Percentiles rank a stretch among this genome's conserved stretches.
Evolutionary conservation across 2,329 filamentous ascomycete species (phyloP).

Genomic region (Talaromyces sp.): DNA sequence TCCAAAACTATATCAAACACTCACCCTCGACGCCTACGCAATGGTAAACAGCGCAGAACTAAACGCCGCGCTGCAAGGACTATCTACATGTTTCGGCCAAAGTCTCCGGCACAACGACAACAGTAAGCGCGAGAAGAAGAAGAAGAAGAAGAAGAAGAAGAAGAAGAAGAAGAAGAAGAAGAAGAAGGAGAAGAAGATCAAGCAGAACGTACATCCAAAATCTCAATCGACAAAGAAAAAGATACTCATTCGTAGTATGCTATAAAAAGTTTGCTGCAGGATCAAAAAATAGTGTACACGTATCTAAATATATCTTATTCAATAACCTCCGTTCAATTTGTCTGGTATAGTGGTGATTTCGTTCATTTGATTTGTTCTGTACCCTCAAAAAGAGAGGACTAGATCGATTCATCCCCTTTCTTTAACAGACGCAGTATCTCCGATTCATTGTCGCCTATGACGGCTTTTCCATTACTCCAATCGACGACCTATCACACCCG

Average conservation of each 20-base stretch:
- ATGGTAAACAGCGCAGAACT: not conserved
- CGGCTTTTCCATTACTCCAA: conserved; percentile 85
- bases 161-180: not conserved
- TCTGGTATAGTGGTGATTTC: not conserved
- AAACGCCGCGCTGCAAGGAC: not conserved
- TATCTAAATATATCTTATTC: not conserved
- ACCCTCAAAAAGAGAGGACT: not conserved
- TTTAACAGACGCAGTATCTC: conserved; percentile 78
- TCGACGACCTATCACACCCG: conserved; percentile 62
- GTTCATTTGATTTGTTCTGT: too few relatives aligned
- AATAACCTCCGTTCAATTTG: too few relatives aligned
- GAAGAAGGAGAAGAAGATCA: not conserved
- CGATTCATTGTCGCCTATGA: conserved; percentile 74
- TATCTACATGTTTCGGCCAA: not conserved
- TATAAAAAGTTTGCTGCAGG: not conserved
- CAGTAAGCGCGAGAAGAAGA: too few relatives aligned
- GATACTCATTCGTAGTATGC: not conserved
- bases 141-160: not conserved
- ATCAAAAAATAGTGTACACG: not conserved
- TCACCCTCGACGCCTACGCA: too few relatives aligned
- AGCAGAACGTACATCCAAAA: too few relatives aligned
- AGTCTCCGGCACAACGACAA: not conserved
- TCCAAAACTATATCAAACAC: too few relatives aligned
- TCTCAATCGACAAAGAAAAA: not conserved
- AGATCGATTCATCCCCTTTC: conserved; percentile 13